phyloP scores from a whole-genome alignment of 352 stramenopile genomes.

The Phytophthora sansomeana region DNA sequence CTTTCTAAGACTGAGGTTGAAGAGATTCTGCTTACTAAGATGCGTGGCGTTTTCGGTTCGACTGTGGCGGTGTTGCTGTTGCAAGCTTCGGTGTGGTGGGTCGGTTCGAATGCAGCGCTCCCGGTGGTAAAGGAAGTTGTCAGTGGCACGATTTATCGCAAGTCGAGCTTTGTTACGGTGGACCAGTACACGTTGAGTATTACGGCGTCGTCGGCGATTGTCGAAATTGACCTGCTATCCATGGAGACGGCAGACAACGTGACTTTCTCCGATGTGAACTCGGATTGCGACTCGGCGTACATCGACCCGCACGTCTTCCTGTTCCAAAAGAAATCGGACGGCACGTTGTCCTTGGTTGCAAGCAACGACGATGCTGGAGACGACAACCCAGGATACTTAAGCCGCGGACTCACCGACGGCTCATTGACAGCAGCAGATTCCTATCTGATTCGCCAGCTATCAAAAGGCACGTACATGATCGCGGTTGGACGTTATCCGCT shows the following conservation, averaged over 20 bases:
- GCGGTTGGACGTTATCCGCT: slow-evolving; percentile 70
- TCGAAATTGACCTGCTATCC: slow-evolving; percentile 76
- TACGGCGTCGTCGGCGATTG: slow-evolving; percentile 42
- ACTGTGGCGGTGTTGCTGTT: slow-evolving; percentile 25
- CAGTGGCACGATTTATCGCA: slow-evolving; percentile 66
- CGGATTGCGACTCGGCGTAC: slow-evolving; percentile 75
- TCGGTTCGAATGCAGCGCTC: slow-evolving; percentile 23
- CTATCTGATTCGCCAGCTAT: slow-evolving; percentile 63
- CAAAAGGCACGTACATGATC: slow-evolving; percentile 58
- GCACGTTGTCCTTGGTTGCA: slow-evolving; percentile 46
- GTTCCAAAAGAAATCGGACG: slow-evolving; percentile 41
- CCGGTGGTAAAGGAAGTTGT: slow-evolving; percentile 52
- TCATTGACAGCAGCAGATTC: slow-evolving; percentile 64
- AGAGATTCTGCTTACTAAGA: slow-evolving; percentile 7
- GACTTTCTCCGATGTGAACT: slow-evolving; percentile 63
- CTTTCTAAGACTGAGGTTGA: neutral
- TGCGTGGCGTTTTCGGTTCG: slow-evolving; percentile 24
- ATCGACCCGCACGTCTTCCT: slow-evolving; percentile 75
- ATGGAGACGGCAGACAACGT: slow-evolving; percentile 58
- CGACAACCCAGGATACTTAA: slow-evolving; percentile 54
- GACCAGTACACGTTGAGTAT: slow-evolving; percentile 68
- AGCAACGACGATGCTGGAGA: slow-evolving; percentile 75
- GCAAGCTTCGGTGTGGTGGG: slow-evolving; percentile 19
- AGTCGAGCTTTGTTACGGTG: slow-evolving; percentile 55
- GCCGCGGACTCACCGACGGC: slow-evolving; percentile 45